Evolutionary conservation across 148 eudicot species (phyloP), one percentile per base, ranked within the genome.

Genomic region (Cornus florida): DNA sequence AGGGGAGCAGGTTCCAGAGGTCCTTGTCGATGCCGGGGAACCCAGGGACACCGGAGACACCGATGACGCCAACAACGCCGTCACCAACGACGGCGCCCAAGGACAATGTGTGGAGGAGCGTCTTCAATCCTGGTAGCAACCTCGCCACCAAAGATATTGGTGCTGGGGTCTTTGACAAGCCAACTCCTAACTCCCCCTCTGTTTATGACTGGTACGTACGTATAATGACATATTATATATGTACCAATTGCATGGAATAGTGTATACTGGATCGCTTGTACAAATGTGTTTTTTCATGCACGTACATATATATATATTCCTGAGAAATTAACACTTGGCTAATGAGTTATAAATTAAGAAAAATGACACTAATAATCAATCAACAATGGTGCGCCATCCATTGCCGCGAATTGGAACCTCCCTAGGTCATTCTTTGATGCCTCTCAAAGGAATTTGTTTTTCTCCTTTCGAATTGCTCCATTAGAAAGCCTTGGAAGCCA

Each of bases 21-120:
- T 87, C 97, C 1, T 4, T 84, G 77, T 89, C 95, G 69, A 86
- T 84, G 86, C 91, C 97, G 48, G 33, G 71, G 9, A 77, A 72
- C 7, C 87, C 87, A 11, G 76, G 17, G 57, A 76, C 91, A 3
- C 92, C 97, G 12, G 69, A 73, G 33, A 83, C 94, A 2, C 98
- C 98, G 1, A 77, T 57, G 74, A 91, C 94, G 20, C 91, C 93
- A 48, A 72, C 91, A 11, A 83, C 91, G 0, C 87, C 87, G 59
- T 79, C 86, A 10, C 88, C 90, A 0, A 75, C 82, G 68, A 68
- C 87, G 74, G 86, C 87, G 11, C 74, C 82, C 14, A 89, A 86
- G 70, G 97, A 89, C 6, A 89, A 92, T 80, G 94, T 90, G 84
- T 92, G 99, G 99, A 91, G 99, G 93, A 92, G 99, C 48, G 97